Conservation (phyloP, 176 grass and related monocot genomes). For the Triticum turgidum region DNA sequence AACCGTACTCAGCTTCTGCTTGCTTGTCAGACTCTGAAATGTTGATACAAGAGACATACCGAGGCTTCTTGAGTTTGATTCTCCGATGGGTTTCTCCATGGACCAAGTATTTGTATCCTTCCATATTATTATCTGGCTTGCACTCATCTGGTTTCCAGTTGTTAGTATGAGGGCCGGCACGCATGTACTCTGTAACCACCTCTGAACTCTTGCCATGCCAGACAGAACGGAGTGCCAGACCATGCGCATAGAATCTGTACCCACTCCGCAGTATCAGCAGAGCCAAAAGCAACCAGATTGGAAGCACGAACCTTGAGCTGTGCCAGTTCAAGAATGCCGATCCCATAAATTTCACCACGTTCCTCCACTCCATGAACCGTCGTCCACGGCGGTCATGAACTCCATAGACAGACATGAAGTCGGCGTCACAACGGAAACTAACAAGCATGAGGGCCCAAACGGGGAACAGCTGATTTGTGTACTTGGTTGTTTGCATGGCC, state of each 20-base stretch:
- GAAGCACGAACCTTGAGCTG: neutral
- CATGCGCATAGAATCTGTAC: neutral
- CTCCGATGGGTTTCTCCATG: neutral
- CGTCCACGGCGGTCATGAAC: neutral
- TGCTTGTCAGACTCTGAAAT: neutral
- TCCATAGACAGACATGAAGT: neutral
- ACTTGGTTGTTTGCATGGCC: neutral
- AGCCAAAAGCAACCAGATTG: neutral
- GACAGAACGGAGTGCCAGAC: neutral
- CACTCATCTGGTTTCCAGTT: neutral
- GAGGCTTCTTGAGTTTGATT: neutral
- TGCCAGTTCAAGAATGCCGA: neutral
- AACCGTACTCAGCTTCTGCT: too few relatives aligned
- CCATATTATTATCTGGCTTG: neutral
- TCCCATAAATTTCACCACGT: neutral
- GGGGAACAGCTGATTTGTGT: neutral
- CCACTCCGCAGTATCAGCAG: neutral
- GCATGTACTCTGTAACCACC: neutral
- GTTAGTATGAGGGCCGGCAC: neutral
- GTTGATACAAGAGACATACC: neutral
- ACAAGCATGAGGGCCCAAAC: neutral
- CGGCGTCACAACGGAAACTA: neutral
- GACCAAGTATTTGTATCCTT: constrained; percentile 14
- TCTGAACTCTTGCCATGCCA: constrained; percentile 7
- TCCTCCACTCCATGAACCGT: neutral